A percentile compares a stretch with the other conserved stretches of the same genome.
These are phyloP conservation scores for Nectriaceae sp. DNA, from an alignment of 2,329 filamentous ascomycete genomes.

Conservation along the genomic window DNA sequence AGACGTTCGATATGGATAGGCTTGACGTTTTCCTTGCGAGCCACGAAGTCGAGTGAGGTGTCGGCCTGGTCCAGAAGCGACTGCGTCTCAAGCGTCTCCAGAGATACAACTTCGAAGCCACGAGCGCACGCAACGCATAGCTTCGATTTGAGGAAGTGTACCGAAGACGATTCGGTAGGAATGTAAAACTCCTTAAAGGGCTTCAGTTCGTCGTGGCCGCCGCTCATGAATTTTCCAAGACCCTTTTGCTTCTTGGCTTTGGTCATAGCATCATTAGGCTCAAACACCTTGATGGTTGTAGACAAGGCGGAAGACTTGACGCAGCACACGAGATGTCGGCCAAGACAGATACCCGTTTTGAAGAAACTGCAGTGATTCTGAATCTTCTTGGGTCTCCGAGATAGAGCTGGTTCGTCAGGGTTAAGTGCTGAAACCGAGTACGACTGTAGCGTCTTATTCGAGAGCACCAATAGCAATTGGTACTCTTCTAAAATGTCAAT, in stretches of 20 bases:
- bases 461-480: conserved; percentile 83
- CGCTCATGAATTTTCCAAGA: conserved; percentile 92
- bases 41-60: conserved; percentile 95
- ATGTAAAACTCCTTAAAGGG: conserved; percentile 99
- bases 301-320: conserved; percentile 93
- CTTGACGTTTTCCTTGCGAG: conserved; percentile 87
- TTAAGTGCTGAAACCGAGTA: conserved; percentile 88
- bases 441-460: conserved; percentile 90
- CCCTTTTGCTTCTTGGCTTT: conserved; percentile 96
- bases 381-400: conserved; percentile 92
- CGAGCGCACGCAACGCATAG: conserved; percentile 93
- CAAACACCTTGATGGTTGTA: conserved; percentile 98
- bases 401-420: conserved; percentile 75
- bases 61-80: conserved; percentile 96
- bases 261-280: conserved; percentile 91
- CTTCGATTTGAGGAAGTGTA: conserved; percentile 96
- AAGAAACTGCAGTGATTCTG: conserved; percentile 98
- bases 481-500: conserved; percentile 97
- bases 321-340: conserved; percentile 91
- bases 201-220: conserved; percentile 89
- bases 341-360: conserved; percentile 93
- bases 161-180: conserved; percentile 94
- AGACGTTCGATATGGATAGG: conserved; percentile 97
- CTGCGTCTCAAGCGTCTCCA: conserved; percentile 97
- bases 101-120: conserved; percentile 94